These are phyloP conservation scores for Colletotrichum cuscutae DNA, from an alignment of 2,329 filamentous ascomycete genomes.

Conservation along the genomic window DNA sequence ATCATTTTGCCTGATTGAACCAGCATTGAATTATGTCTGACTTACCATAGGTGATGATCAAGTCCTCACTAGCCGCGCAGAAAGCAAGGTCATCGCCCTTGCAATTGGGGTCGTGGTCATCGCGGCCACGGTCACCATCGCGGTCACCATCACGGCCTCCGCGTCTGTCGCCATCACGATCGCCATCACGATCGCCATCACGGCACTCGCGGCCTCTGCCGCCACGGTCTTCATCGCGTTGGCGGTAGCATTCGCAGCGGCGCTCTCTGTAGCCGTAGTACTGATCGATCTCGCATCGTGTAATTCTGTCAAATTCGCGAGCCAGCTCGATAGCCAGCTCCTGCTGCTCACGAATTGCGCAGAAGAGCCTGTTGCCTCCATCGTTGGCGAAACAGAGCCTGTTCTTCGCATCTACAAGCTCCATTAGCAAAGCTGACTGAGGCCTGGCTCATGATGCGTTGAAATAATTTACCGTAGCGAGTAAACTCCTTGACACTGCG, in stretches of 20 bases:
- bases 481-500: conserved; percentile 21
- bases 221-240: conserved; percentile 9
- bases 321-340: conserved; percentile 11
- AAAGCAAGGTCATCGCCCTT: conserved; percentile 20
- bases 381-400: conserved; percentile 16
- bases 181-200: conserved; percentile 1
- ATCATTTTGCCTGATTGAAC: background rate
- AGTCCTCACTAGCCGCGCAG: conserved; percentile 17
- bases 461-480: conserved; percentile 11
- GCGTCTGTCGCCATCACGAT: conserved; percentile 2
- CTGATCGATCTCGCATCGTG: conserved; percentile 17
- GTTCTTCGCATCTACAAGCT: conserved; percentile 10
- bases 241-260: conserved; percentile 29
- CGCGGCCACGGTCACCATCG: conserved; percentile 8
- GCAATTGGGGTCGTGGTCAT: conserved; percentile 22
- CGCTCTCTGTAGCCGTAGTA: conserved; percentile 11
- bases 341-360: conserved; percentile 28
- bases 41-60: conserved; percentile 28
- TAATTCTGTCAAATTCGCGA: conserved; percentile 16
- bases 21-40: background rate
- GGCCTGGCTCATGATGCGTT: background rate
- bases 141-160: background rate
- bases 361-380: conserved; percentile 24
- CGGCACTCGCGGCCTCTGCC: conserved; percentile 17
- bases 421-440: background rate